A percentile compares a stretch with the other conserved stretches of the same genome.
Conservation (phyloP, 805 yeast genomes). For the Pichia membranifaciens region DNA sequence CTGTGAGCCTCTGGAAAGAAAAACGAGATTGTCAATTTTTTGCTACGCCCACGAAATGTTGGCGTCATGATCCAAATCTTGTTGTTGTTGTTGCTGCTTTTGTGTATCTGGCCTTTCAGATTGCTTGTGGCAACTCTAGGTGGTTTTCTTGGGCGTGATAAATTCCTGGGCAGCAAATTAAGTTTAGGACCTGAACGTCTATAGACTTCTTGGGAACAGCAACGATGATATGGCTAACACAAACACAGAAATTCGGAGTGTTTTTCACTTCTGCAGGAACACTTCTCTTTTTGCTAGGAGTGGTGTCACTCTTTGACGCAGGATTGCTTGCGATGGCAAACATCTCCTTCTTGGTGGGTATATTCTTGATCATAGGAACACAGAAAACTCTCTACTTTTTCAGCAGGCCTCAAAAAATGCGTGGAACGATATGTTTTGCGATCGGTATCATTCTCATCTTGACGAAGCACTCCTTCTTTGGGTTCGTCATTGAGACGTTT, state of each 20-base stretch:
- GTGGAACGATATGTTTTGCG: slow-evolving; percentile 78
- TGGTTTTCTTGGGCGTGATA: too few species aligned
- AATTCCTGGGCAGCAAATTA: too few species aligned
- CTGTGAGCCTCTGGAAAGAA: not conserved
- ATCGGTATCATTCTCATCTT: slow-evolving; percentile 74
- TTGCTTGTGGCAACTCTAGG: too few species aligned
- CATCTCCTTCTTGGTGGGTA: slow-evolving; percentile 71
- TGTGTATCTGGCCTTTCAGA: too few species aligned
- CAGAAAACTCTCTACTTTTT: slow-evolving; percentile 77
- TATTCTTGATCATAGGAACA: slow-evolving; percentile 80
- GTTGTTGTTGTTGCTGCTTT: not conserved
- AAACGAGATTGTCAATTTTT: too few species aligned
- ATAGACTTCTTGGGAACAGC: not conserved
- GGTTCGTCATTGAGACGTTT: slow-evolving; percentile 76
- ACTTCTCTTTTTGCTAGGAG: slow-evolving; percentile 72
- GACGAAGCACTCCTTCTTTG: slow-evolving; percentile 70
- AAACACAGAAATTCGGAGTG: slow-evolving; percentile 79
- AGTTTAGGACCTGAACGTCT: too few species aligned
- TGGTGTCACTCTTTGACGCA: slow-evolving; percentile 80
- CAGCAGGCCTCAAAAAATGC: slow-evolving; percentile 77
- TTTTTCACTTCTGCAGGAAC: slow-evolving; percentile 86
- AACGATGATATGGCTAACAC: slow-evolving; percentile 65
- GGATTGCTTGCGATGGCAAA: slow-evolving; percentile 89
- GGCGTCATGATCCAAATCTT: not conserved
- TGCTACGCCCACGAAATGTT: too few species aligned